These are phyloP conservation scores for Usnea hakonensis DNA, from an alignment of 495 filamentous ascomycete genomes.

Conservation along the genomic window DNA sequence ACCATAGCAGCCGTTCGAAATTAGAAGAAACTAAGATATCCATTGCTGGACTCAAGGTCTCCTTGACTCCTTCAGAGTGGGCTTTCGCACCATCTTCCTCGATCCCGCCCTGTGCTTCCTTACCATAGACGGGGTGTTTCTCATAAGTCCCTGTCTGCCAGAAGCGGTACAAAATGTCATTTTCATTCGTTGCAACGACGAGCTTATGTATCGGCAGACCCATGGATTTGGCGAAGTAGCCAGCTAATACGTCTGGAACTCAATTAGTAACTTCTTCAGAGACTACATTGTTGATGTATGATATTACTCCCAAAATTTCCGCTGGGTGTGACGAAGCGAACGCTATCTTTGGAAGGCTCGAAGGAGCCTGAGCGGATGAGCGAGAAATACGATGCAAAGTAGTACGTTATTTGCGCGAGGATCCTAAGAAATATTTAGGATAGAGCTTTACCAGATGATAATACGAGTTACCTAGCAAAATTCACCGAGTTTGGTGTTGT, in stretches of 20 bases:
- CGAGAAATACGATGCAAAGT: constrained; percentile 82
- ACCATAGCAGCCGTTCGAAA: constrained; percentile 96
- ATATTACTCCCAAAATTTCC: constrained; percentile 92
- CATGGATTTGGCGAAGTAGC: constrained; percentile 74
- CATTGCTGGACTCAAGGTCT: constrained; percentile 89
- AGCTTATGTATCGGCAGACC: constrained; percentile 79
- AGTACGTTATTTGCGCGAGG: constrained; percentile 88
- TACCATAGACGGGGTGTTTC: constrained; percentile 56
- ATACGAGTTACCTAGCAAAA: no score
- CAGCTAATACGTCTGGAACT: constrained; percentile 88
- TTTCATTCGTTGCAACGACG: constrained; percentile 84
- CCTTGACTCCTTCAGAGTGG: constrained; percentile 64
- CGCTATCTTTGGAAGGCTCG: constrained; percentile 43
- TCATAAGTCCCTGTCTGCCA: constrained; percentile 68
- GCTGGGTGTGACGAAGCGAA: constrained; percentile 78
- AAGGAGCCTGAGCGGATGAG: constrained; percentile 35
- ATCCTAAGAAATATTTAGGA: no score
- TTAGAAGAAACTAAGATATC: constrained; percentile 63
- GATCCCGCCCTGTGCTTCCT: constrained; percentile 48
- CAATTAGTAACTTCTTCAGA: no score
- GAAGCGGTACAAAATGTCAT: constrained; percentile 66
- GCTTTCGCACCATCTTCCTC: constrained; percentile 56
- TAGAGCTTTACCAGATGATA: no score
- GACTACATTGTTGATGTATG: no score
- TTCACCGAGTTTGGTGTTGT: constrained; percentile 67